Base-by-base conservation (phyloP, 768 basidiomycete genomes). In the Strobilomyces dryophilus region DNA sequence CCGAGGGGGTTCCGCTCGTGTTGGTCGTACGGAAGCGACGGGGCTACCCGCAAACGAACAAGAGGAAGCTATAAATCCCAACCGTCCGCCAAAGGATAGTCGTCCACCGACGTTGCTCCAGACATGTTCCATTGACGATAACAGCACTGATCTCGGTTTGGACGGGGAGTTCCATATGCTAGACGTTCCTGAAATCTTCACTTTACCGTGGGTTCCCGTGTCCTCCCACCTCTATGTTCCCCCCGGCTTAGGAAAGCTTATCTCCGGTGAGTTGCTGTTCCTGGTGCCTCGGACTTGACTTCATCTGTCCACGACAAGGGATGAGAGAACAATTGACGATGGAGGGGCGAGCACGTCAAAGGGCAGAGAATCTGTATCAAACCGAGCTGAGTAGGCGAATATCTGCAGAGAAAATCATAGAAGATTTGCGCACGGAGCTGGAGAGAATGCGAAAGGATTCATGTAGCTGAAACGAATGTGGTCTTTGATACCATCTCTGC, bases 261-360 rank as follows among this genome's bases (percentile, higher is more conserved):
- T 74, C 40, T 64, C 69, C 35, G 65, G 73, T 75, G 57, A 45
- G 68, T 39, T 17, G 37, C 4, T 40, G 21, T 46, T 15, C 34
- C 51, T 51, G 24, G 26, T n/a, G 21, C 26, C 17, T 42, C 32
- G 7, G 42, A 34, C n/a, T 44, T 41, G 41, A 48, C 18, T 45
- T 53, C 17, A 61, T 37, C 34, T 40, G 5, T 31, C 29, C 34
- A 27, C 34, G 24, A 20, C 52, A 53, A 61, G 61, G 53, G 49
- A 76, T 75, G 74, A 69, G 61, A 39, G 66, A 61, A 51, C 65
- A 72, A 42, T 61, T 75, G 29, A 47, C 39, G 12, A 52, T 62
- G 26, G 68, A 73, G 45, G 57, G 57, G 18, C 63, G 58, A 34
- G 71, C 71, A 36, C 74, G 74, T 31, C 59, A 45, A 46, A 65